These are phyloP conservation scores for Wickerhamiella sergipiensis DNA, from an alignment of 805 yeast genomes.

Conservation along the genomic window DNA sequence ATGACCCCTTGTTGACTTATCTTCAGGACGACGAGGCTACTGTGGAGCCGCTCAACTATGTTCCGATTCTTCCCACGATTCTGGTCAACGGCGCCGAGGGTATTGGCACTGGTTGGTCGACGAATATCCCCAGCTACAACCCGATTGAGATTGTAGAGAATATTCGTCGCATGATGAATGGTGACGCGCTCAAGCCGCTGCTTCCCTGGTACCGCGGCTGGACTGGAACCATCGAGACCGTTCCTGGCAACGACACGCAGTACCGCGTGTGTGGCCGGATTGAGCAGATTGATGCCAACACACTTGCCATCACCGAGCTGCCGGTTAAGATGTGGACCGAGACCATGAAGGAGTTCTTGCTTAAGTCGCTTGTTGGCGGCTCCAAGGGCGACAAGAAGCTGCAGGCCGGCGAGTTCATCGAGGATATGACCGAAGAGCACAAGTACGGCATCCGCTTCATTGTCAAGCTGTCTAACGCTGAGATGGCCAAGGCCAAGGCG, in stretches of 20 bases:
- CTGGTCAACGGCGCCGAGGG: slow-evolving; percentile 95
- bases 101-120: slow-evolving; percentile 98
- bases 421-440: slow-evolving; percentile 91
- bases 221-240: slow-evolving; percentile 66
- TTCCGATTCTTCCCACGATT: slow-evolving; percentile 91
- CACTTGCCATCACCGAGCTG: slow-evolving; percentile 79
- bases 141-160: slow-evolving; percentile 73
- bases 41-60: slow-evolving; percentile 91
- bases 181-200: slow-evolving; percentile 59
- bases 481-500: slow-evolving; percentile 64
- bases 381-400: slow-evolving; percentile 18
- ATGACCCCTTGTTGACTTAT: slow-evolving; percentile 63
- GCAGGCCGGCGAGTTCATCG: slow-evolving; percentile 58
- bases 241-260: slow-evolving; percentile 38
- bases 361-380: slow-evolving; percentile 40
- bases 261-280: slow-evolving; percentile 69
- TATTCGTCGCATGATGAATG: slow-evolving; percentile 56
- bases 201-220: slow-evolving; percentile 93
- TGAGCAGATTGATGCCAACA: slow-evolving; percentile 64
- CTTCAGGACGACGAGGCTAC: slow-evolving; percentile 85
- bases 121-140: slow-evolving; percentile 79
- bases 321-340: slow-evolving; percentile 91
- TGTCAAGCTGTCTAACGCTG: slow-evolving; percentile 58
- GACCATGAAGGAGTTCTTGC: slow-evolving; percentile 71
- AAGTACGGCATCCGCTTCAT: slow-evolving; percentile 57